These are phyloP conservation scores for Candida ortonii DNA, from an alignment of 805 yeast species.

Conservation along the genomic window DNA sequence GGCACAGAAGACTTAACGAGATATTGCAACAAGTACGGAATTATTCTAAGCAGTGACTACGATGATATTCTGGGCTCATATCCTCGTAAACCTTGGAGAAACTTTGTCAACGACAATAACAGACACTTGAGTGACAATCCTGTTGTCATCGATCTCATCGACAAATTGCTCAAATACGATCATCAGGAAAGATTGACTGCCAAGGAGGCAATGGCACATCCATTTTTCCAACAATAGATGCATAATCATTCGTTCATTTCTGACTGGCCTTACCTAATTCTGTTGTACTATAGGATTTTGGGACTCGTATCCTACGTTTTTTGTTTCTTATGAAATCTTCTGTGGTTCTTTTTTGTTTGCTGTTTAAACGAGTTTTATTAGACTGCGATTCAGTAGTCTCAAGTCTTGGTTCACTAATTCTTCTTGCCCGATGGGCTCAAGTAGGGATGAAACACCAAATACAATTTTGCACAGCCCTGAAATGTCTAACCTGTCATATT, in stretches of 20 bases:
- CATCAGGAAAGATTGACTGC: slow-evolving; percentile 89
- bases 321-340: neutral
- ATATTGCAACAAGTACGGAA: slow-evolving; percentile 66
- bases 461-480: no score
- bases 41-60: slow-evolving; percentile 71
- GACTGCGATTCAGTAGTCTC: no score
- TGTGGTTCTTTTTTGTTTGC: neutral
- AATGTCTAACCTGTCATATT: no score
- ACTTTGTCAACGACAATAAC: slow-evolving; percentile 56
- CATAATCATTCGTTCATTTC: neutral
- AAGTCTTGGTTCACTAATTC: no score
- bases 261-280: neutral
- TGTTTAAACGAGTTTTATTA: no score
- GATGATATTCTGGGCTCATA: slow-evolving; percentile 69
- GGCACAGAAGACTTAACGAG: slow-evolving; percentile 75
- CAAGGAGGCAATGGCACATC: slow-evolving; percentile 78
- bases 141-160: slow-evolving; percentile 66
- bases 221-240: slow-evolving; percentile 25
- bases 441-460: no score
- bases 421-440: no score
- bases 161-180: slow-evolving; percentile 72
- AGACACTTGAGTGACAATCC: slow-evolving; percentile 48
- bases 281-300: neutral
- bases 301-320: neutral
- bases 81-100: slow-evolving; percentile 63